Conservation (phyloP, 73 alveolate genomes). For the Breviolum minutum region DNA sequence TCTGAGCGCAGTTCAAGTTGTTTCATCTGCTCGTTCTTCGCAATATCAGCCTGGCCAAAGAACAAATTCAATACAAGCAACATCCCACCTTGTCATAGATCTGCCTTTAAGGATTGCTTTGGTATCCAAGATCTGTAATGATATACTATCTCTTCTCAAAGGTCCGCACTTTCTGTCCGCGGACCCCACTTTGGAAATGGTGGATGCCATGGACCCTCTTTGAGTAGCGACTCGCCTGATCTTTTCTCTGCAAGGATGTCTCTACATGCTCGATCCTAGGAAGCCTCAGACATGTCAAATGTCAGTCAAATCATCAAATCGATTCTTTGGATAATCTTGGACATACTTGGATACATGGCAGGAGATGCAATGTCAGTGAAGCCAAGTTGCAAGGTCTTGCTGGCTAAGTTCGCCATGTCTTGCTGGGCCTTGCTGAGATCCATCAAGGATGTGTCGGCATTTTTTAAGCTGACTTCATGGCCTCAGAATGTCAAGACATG, state of each 20-base stretch:
- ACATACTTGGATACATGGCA: too few relatives aligned
- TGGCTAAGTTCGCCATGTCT: slow-evolving; percentile 18
- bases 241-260: slow-evolving; percentile 22
- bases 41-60: slow-evolving; percentile 2
- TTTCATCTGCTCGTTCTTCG: slow-evolving; percentile 3
- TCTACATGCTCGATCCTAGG: slow-evolving; percentile 17
- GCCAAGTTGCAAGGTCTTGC: slow-evolving; percentile 15
- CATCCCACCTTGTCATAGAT: too few relatives aligned
- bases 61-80: too few relatives aligned
- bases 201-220: too few relatives aligned
- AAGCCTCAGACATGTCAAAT: not conserved
- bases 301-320: too few relatives aligned
- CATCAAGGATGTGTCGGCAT: slow-evolving; percentile 27
- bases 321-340: too few relatives aligned
- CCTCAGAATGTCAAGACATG: not conserved
- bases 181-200: too few relatives aligned
- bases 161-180: too few relatives aligned
- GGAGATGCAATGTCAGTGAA: too few relatives aligned
- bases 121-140: too few relatives aligned
- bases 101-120: too few relatives aligned
- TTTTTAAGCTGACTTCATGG: slow-evolving; percentile 46
- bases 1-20: slow-evolving; percentile 23
- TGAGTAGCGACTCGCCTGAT: not conserved
- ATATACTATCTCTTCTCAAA: too few relatives aligned
- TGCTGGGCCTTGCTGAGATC: slow-evolving; percentile 68